Evolutionary conservation across 2,329 filamentous ascomycete species (phyloP), one percentile per base, ranked within the genome.

Genomic region (Penicillium sp.): DNA sequence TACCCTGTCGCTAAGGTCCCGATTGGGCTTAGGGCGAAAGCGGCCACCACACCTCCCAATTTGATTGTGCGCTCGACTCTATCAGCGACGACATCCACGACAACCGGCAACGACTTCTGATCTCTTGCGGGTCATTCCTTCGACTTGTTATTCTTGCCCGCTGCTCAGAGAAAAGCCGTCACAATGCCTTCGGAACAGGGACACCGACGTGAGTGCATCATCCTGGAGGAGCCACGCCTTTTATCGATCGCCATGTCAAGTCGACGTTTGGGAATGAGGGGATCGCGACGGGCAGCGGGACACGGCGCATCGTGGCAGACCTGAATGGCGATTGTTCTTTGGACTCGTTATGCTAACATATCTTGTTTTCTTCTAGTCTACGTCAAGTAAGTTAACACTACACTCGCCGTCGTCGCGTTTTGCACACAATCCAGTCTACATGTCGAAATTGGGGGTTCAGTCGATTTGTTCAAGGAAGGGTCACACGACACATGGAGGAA

Each of bases 161-260:
- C 69, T 72, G 73, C 73, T 75, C 75, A 76, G 75, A 76, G 67
- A 71, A 74, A 70, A 70, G 73, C 78, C 82, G 82, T 83, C 88
- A 92, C 86, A 81, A 95, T 95, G 90, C 87, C 89, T 90, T 89
- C 90, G 78, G 90, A 91, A 87, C 85, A 89, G 79, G 90, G 90
- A 83, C 90, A 93, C 88, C 88, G 90, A 90, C 85, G 90, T 94
- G 83, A 90, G 90, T 90, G 60, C 70, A 25, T 52, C 20, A 67
- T 54, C 57, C 63, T 67, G 65, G 49, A 63, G 47, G 53, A 53
- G 5, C 15, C 42, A 53, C 25, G 52, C 53, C 25, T 20, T 45
- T 63, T 60, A 52, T 57, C 67, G 63, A 64, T 65, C 56, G 52
- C 52, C 52, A 20, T 55, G 39, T 45, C 31, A 45, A 28, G 52